Conservation (phyloP, 2,329 filamentous ascomycete species). For the Alternaria ventricosa region DNA sequence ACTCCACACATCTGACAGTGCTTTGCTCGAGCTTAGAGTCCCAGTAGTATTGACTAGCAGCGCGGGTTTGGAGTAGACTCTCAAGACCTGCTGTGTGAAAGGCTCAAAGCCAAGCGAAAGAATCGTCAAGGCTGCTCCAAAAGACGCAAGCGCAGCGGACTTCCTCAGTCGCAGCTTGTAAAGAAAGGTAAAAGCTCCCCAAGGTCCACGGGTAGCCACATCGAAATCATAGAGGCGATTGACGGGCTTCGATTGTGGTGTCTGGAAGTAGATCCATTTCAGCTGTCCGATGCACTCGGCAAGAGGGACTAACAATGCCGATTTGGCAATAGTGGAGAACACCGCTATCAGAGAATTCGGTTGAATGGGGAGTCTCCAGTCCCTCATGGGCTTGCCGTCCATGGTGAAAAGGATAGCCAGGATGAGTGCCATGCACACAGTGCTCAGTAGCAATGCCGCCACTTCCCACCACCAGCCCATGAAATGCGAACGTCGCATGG, state of each 20-base stretch:
- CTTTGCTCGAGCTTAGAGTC: not conserved
- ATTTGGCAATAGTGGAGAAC: not conserved
- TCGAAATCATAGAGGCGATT: not conserved
- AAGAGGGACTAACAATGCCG: not conserved
- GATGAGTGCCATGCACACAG: not conserved
- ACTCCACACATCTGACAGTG: not conserved
- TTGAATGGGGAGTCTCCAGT: not conserved
- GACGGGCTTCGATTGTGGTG: not conserved
- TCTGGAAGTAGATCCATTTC: not conserved
- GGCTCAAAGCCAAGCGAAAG: not conserved
- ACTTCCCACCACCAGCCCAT: not conserved
- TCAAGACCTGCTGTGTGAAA: not conserved
- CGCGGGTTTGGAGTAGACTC: not conserved
- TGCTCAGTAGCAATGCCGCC: not conserved
- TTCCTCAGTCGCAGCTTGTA: not conserved
- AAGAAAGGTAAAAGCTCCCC: not conserved
- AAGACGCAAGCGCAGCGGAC: not conserved
- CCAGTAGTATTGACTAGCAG: not conserved
- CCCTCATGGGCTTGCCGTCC: not conserved
- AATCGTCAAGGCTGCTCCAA: not conserved
- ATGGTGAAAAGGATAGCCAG: not conserved
- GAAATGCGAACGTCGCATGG: rapidly evolving
- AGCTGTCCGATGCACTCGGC: not conserved
- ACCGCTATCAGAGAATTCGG: not conserved
- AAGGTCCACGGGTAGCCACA: not conserved